These are phyloP conservation scores for Neostapfia colusana DNA, from an alignment of 176 grass and related monocot species.

Conservation along the genomic window DNA sequence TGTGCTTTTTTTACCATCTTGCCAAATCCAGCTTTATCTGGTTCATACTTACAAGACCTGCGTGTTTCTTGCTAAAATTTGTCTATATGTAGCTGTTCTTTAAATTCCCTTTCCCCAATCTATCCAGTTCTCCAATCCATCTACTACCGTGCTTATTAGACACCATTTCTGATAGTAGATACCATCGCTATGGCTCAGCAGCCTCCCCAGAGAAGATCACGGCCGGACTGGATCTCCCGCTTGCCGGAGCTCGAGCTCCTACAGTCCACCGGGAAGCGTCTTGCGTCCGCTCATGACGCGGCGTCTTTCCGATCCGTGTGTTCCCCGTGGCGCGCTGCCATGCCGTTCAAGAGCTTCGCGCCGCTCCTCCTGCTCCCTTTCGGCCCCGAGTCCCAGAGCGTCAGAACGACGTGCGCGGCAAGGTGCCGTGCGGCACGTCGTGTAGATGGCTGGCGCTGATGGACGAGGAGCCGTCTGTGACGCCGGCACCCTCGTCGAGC, in stretches of 20 bases:
- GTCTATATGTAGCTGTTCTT: neutral
- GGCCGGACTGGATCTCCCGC: neutral
- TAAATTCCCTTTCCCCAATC: neutral
- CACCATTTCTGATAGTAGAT: neutral
- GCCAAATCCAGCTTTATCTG: neutral
- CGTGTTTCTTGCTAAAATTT: neutral
- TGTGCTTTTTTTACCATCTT: neutral
- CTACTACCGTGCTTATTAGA: too few species aligned
- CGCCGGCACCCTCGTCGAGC: neutral
- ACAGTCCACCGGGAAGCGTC: neutral
- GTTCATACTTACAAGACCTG: neutral
- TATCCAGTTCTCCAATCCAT: neutral
- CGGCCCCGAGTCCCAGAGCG: neutral
- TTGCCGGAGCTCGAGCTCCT: neutral
- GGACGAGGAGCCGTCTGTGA: constrained; percentile 19
- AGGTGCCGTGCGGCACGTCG: constrained; percentile 16
- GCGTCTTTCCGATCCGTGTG: neutral
- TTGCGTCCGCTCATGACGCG: neutral
- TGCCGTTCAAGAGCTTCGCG: neutral
- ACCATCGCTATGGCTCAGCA: neutral
- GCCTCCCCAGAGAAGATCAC: neutral
- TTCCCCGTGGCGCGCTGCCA: neutral
- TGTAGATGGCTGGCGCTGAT: constrained; percentile 19
- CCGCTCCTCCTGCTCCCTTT: neutral
- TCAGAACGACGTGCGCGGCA: neutral